A percentile compares a stretch with the other conserved stretches of the same genome.
Evolutionary conservation across 768 basidiomycete species (phyloP).

Genomic region (Phaeotremella fagi): DNA sequence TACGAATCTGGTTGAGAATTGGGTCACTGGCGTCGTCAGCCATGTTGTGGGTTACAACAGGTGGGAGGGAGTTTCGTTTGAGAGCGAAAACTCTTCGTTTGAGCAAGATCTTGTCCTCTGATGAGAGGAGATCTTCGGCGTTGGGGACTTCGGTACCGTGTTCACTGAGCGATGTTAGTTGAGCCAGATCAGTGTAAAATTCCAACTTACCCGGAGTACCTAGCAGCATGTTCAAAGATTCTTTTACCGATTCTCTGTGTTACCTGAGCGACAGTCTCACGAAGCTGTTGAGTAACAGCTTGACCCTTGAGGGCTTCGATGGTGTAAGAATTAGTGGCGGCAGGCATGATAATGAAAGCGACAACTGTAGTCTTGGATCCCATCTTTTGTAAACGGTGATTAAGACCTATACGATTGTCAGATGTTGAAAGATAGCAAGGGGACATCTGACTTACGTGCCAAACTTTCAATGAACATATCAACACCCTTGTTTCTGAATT

Average conservation of each 20-base stretch:
- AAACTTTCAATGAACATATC: conserved; percentile 99
- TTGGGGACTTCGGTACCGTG: conserved; percentile 66
- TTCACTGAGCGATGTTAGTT: conserved; percentile 53
- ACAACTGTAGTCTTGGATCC: conserved; percentile 79
- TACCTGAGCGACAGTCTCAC: conserved; percentile 92
- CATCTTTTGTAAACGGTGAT: conserved; percentile 62
- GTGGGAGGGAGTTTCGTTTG: conserved; percentile 88
- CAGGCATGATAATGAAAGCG: conserved; percentile 99
- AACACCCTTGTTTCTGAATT: conserved; percentile 98
- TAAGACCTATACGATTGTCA: conserved; percentile 51
- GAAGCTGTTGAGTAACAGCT: conserved; percentile 93
- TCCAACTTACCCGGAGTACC: conserved; percentile 72
- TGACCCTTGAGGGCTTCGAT: conserved; percentile 96
- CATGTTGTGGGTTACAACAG: conserved; percentile 99
- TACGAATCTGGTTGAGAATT: conserved; percentile 87
- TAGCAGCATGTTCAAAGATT: conserved; percentile 88
- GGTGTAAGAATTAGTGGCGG: conserved; percentile 90
- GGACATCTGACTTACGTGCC: conserved; percentile 57
- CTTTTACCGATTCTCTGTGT: conserved; percentile 87
- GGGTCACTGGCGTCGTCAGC: conserved; percentile 86
- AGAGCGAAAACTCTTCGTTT: conserved; percentile 96
- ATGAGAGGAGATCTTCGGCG: conserved; percentile 71
- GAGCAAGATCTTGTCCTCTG: conserved; percentile 87
- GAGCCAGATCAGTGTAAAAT: background rate
- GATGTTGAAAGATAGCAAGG: background rate